Percentiles rank a stretch among this genome's conserved stretches.
Conservation (phyloP, 495 filamentous ascomycete genomes). For the Ascobolus immersus region DNA sequence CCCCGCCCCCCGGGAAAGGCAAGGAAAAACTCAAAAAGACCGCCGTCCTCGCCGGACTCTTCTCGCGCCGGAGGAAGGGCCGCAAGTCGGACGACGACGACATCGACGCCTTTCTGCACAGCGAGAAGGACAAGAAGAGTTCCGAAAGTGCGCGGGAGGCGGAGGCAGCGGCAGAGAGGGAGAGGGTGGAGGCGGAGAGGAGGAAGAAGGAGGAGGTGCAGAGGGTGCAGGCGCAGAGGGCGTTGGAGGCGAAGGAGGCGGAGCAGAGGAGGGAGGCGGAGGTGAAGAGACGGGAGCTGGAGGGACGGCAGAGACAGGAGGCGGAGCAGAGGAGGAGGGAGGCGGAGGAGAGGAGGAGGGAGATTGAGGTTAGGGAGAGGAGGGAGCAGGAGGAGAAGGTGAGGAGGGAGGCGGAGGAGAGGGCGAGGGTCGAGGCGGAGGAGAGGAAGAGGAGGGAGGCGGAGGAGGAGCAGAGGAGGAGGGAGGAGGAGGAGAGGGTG, state of each 20-base stretch:
- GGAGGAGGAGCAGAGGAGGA: neutral
- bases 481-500: neutral
- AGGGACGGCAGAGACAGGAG: neutral
- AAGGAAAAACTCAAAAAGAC: conserved; percentile 86
- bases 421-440: neutral
- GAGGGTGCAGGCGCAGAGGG: conserved; percentile 19
- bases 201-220: conserved; percentile 11
- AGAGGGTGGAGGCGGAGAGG: conserved; percentile 8
- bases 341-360: neutral
- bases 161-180: conserved; percentile 21
- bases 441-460: neutral
- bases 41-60: conserved; percentile 78
- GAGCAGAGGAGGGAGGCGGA: conserved; percentile 8
- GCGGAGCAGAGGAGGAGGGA: neutral
- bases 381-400: neutral
- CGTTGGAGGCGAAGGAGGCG: conserved; percentile 26
- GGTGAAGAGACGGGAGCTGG: neutral
- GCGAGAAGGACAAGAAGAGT: conserved; percentile 26
- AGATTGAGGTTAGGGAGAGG: neutral
- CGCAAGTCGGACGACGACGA: conserved; percentile 41
- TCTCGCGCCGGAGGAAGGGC: conserved; percentile 83
- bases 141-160: conserved; percentile 24
- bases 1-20: conserved; percentile 27
- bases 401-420: neutral
- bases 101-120: conserved; percentile 19